Conservation (phyloP, 2,329 filamentous ascomycete genomes). For the Hymenoscyphus infarciens region DNA sequence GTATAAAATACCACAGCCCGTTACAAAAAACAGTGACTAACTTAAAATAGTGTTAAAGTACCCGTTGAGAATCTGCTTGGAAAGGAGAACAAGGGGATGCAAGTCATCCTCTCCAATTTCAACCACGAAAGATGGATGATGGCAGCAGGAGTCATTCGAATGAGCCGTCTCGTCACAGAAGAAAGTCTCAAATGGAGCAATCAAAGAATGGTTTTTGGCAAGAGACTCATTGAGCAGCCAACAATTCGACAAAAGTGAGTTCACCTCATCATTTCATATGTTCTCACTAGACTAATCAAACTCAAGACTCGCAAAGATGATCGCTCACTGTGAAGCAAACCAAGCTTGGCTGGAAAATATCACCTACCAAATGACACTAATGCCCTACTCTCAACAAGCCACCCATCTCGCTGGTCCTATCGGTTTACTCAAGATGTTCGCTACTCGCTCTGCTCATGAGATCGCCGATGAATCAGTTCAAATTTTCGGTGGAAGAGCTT, state of each 20-base stretch:
- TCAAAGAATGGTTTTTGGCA: constrained; percentile 80
- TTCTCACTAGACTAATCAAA: constrained; percentile 8
- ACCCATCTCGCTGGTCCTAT: constrained; percentile 76
- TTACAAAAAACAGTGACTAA: constrained; percentile 32
- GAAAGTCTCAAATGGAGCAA: constrained; percentile 87
- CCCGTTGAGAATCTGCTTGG: constrained; percentile 75
- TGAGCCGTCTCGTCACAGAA: constrained; percentile 67
- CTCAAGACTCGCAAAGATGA: constrained; percentile 75
- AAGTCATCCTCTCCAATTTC: constrained; percentile 82
- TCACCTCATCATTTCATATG: background rate
- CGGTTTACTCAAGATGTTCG: constrained; percentile 75
- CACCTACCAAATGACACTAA: constrained; percentile 84
- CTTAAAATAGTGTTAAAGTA: constrained; percentile 84
- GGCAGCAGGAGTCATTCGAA: constrained; percentile 62
- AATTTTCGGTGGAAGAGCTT: constrained; percentile 77
- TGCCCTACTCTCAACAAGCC: constrained; percentile 74
- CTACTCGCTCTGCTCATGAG: constrained; percentile 74
- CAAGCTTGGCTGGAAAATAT: constrained; percentile 83
- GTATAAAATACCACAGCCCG: constrained; percentile 1
- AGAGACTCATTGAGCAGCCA: constrained; percentile 77
- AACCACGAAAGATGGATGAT: constrained; percentile 84
- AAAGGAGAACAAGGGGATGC: constrained; percentile 80
- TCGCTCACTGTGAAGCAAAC: constrained; percentile 74
- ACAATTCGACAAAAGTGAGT: constrained; percentile 75
- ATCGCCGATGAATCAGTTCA: constrained; percentile 81